Conservation (phyloP, 2,329 filamentous ascomycete genomes). For the Apiospora rasikravindrae region DNA sequence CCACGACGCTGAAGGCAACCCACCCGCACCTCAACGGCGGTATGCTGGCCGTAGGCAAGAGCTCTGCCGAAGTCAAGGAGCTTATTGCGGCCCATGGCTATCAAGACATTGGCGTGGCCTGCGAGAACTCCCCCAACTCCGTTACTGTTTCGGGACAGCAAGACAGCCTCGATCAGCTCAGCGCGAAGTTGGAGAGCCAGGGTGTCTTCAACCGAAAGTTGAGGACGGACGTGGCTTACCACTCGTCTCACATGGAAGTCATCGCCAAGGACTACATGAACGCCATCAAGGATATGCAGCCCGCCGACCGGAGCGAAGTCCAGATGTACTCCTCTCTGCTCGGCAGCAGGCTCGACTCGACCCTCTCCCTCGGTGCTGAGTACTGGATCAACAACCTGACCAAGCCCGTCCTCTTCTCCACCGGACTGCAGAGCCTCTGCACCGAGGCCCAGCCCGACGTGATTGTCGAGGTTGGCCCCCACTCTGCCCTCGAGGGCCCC, state of each 20-base stretch:
- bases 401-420: constrained; percentile 17
- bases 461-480: constrained; percentile 20
- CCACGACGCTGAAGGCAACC: constrained; percentile 15
- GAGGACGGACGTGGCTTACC: constrained; percentile 38
- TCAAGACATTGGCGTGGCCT: constrained; percentile 32
- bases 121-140: constrained; percentile 38
- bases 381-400: constrained; percentile 21
- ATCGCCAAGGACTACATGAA: constrained; percentile 23
- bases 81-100: constrained; percentile 13
- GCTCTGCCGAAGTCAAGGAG: constrained; percentile 21
- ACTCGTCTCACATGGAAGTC: constrained; percentile 40
- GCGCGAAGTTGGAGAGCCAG: constrained; percentile 26
- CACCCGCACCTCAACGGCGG: constrained; percentile 25
- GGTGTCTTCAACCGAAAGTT: constrained; percentile 35
- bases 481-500: constrained; percentile 17
- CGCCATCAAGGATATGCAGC: constrained; percentile 20
- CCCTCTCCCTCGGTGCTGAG: constrained; percentile 1
- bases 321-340: constrained; percentile 25
- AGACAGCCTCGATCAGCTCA: constrained; percentile 28
- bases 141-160: constrained; percentile 40
- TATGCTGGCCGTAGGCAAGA: constrained; percentile 39
- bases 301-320: neutral
- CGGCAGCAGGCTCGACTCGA: constrained; percentile 12
- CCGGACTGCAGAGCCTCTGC: constrained; percentile 10
- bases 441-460: constrained; percentile 6